phyloP scores from a whole-genome alignment of 2,329 filamentous ascomycete genomes.

The Penicillium sp. region DNA sequence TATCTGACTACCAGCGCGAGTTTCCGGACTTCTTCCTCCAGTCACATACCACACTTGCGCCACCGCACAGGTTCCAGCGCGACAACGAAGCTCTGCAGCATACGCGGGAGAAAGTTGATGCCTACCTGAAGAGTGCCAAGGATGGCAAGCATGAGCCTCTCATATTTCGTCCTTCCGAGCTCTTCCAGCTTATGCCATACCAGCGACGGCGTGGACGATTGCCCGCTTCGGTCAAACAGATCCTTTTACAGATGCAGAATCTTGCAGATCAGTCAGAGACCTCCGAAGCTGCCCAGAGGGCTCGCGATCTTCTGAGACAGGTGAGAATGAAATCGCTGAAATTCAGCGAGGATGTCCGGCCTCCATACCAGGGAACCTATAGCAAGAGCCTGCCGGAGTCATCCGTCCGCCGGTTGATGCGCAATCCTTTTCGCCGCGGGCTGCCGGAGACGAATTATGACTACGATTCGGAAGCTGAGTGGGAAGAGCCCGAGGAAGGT shows the following conservation, averaged over 20 bases:
- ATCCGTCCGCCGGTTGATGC: too few relatives aligned
- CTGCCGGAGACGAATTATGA: conserved; percentile 54
- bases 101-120: too few relatives aligned
- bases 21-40: conserved; percentile 79
- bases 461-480: conserved; percentile 58
- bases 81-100: conserved; percentile 51
- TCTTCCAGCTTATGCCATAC: conserved; percentile 35
- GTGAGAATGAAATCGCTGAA: conserved; percentile 54
- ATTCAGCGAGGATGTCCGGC: conserved; percentile 55
- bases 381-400: too few relatives aligned
- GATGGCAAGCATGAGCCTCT: too few relatives aligned
- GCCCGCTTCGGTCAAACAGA: conserved; percentile 43
- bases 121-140: too few relatives aligned
- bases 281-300: too few relatives aligned
- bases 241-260: too few relatives aligned
- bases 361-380: too few relatives aligned
- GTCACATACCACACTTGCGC: conserved; percentile 62
- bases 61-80: conserved; percentile 46
- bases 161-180: conserved; percentile 29
- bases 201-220: conserved; percentile 28
- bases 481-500: conserved; percentile 63
- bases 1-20: conserved; percentile 46
- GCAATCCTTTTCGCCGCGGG: conserved; percentile 46
- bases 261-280: too few relatives aligned
- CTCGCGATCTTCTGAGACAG: too few relatives aligned